Conservation (phyloP, 202 grass and related monocot genomes). For the Eragrostis tef region DNA sequence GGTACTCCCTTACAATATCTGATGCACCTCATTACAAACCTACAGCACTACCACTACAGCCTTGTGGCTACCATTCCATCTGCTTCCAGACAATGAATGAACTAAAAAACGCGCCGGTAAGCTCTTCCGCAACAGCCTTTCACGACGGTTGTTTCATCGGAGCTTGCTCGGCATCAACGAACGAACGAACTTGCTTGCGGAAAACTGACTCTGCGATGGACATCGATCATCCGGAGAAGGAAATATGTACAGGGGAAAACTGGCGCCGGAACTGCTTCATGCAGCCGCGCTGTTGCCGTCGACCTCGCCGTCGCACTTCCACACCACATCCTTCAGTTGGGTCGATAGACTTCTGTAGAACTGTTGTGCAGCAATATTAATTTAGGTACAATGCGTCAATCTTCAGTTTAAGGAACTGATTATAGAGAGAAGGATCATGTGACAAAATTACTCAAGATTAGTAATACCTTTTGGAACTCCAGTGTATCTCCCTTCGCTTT, state of each 20-base stretch:
- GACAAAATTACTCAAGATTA: constrained; percentile 1
- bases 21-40: neutral
- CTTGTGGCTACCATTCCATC: constrained; percentile 25
- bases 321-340: constrained; percentile 87
- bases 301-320: constrained; percentile 80
- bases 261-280: constrained; percentile 21
- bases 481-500: constrained; percentile 94
- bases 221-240: constrained; percentile 25
- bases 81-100: constrained; percentile 31
- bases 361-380: constrained; percentile 49
- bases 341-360: constrained; percentile 82
- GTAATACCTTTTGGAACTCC: constrained; percentile 95
- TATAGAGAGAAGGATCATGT: neutral
- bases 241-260: constrained; percentile 54
- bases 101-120: constrained; percentile 36
- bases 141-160: constrained; percentile 49
- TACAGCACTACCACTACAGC: neutral
- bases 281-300: constrained; percentile 39
- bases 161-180: constrained; percentile 54
- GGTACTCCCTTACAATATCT: constrained; percentile 17
- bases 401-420: neutral
- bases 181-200: constrained; percentile 52
- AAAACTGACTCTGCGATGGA: constrained; percentile 47
- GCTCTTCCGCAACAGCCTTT: constrained; percentile 53
- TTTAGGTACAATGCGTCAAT: neutral